These are phyloP conservation scores for Macrolepiota fuliginosa DNA, from an alignment of 768 basidiomycete genomes.

Conservation along the genomic window DNA sequence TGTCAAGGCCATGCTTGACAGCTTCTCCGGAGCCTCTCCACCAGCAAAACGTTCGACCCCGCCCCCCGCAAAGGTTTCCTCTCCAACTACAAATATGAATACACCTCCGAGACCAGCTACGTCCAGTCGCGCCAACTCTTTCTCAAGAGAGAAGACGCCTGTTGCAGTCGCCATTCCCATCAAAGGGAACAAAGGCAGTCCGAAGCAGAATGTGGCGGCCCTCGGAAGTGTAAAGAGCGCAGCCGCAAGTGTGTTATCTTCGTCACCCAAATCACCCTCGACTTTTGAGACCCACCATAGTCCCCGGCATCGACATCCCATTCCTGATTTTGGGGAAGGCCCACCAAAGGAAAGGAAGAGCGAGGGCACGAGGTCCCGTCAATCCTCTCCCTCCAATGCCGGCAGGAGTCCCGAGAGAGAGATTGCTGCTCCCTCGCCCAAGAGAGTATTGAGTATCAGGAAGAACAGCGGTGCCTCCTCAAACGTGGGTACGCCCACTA, in stretches of 20 bases:
- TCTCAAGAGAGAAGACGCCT: slow-evolving; percentile 1
- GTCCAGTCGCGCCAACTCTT: slow-evolving; percentile 3
- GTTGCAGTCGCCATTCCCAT: slow-evolving; percentile 3
- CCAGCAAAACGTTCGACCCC: slow-evolving; percentile 25
- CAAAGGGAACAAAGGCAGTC: slow-evolving; percentile 5
- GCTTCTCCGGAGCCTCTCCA: slow-evolving; percentile 34
- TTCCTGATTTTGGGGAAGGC: slow-evolving; percentile 6
- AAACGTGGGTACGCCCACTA: background rate
- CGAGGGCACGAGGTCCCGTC: background rate
- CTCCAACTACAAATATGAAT: background rate
- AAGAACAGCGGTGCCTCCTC: slow-evolving; percentile 3
- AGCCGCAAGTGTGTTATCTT: background rate
- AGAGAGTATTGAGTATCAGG: background rate
- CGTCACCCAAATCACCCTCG: slow-evolving; percentile 7
- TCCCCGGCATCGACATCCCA: slow-evolving; percentile 10
- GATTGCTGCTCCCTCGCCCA: slow-evolving; percentile 2
- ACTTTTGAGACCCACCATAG: background rate
- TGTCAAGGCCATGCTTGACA: slow-evolving; percentile 66
- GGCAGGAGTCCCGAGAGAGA: slow-evolving; percentile 5
- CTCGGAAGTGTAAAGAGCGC: slow-evolving; percentile 3
- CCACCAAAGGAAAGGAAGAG: background rate
- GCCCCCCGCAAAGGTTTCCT: slow-evolving; percentile 20
- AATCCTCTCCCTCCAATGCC: slow-evolving; percentile 4
- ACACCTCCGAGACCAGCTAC: background rate
- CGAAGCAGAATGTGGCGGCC: slow-evolving; percentile 8